Evolutionary conservation across 1,284 basidiomycete genomes (phyloP).

Genomic region (Laetiporus sulphureus): DNA sequence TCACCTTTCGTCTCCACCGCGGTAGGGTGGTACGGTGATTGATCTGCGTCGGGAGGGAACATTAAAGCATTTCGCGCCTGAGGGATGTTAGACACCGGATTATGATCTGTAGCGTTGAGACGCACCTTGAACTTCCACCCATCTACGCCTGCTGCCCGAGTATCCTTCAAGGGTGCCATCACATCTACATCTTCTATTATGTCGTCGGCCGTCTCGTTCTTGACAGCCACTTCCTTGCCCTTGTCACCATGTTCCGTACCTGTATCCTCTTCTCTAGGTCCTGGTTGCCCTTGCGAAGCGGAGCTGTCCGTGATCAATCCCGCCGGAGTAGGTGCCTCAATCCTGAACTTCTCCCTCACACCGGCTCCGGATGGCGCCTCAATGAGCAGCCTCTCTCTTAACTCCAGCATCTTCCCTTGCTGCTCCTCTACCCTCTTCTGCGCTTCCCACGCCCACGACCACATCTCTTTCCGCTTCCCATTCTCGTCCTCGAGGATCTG

Average conservation of each 20-base stretch:
- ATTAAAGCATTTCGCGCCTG: constrained; percentile 88
- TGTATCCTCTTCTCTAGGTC: constrained; percentile 16
- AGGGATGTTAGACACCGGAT: not conserved
- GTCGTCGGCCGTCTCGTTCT: constrained; percentile 24
- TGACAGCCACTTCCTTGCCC: constrained; percentile 14
- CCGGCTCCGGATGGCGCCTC: constrained; percentile 59
- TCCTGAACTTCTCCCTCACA: constrained; percentile 58
- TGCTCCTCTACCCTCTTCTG: constrained; percentile 72
- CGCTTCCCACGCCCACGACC: constrained; percentile 89
- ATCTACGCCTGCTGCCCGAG: constrained; percentile 61
- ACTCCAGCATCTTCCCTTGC: constrained; percentile 54
- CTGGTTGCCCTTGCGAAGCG: constrained; percentile 20
- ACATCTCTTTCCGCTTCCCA: constrained; percentile 65
- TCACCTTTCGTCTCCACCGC: constrained; percentile 35
- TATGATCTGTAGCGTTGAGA: constrained; percentile 1
- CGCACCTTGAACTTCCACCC: constrained; percentile 85
- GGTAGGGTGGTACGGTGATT: constrained; percentile 62
- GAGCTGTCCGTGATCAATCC: constrained; percentile 47
- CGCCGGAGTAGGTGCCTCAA: constrained; percentile 48
- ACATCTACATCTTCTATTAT: constrained; percentile 45
- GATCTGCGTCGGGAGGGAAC: constrained; percentile 88
- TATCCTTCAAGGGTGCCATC: constrained; percentile 72
- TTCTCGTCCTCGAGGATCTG: constrained; percentile 89
- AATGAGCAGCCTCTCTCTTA: constrained; percentile 58
- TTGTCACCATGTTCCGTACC: constrained; percentile 17